Evolutionary conservation across 345 rosid species (phyloP), one percentile per base, ranked within the genome.

Genomic region (Eucalyptus urophylla): DNA sequence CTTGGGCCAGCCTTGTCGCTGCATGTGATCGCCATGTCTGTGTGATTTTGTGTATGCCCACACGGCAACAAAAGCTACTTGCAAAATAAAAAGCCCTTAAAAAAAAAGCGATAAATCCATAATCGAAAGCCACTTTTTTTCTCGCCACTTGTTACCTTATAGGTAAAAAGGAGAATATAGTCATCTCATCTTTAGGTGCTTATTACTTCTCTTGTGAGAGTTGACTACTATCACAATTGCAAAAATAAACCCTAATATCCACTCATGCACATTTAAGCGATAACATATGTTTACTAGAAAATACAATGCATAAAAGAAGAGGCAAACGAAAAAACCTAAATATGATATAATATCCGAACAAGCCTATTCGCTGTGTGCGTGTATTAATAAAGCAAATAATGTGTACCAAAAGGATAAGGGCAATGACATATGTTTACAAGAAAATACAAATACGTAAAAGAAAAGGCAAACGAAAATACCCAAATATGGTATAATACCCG

Each of bases 1-100:
- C 89, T 87, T 87, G 93, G 93, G 91, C 56, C 88, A 89, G 53
- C 72, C 40, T 91, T 86, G 86, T 47, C 86, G 69, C 60, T 88
- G 89, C 91, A 89, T 89, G 90, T 90, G 92, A 91, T 62, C 44
- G 17, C 90, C 89, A 81, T 80, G 62, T 86, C 6, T 89, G 49
- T 31, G 40, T 15, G 49, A 53, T 80, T 80, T 88, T 87, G n/a
- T 31, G 45, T 86, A 31, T 31, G 44, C 29, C 29, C 25, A 58
- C 56, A 9, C 47, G 29, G 19, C 87, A 33, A 37, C 14, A 16
- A 31, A 86, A 76, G 56, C 47, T 76, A 76, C 83, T 37, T 21
- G 24, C 47, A 37, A 76, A 76, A 21, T 37, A 76, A 76, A 76
- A 33, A 17, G 40, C 40, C 47, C 47, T 24, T 37, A 6, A 21